phyloP scores from a whole-genome alignment of 1,284 basidiomycete species.

The Rhodotorula sp. region DNA sequence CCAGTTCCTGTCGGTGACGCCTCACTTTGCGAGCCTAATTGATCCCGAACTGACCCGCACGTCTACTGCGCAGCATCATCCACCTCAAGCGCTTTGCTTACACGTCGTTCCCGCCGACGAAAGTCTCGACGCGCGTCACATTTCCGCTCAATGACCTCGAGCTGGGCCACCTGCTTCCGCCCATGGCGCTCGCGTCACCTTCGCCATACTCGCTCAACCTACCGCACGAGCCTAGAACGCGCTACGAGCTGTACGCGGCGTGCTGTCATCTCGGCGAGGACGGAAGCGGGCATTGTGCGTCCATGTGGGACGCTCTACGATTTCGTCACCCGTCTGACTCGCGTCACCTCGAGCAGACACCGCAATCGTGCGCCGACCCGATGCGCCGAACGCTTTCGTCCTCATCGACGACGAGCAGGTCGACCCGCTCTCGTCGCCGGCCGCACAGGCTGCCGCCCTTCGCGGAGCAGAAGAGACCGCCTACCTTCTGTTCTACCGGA shows the following conservation, averaged over 20 bases:
- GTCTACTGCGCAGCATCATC: slow-evolving; percentile 67
- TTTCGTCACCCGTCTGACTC: neutral
- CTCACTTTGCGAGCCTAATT: slow-evolving; percentile 45
- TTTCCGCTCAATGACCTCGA: slow-evolving; percentile 82
- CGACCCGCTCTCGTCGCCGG: slow-evolving; percentile 1
- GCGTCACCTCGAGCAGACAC: slow-evolving; percentile 29
- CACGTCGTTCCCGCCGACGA: slow-evolving; percentile 72
- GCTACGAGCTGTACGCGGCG: slow-evolving; percentile 53
- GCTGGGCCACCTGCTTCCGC: slow-evolving; percentile 86
- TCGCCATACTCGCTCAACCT: slow-evolving; percentile 5
- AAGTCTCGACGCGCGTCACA: slow-evolving; percentile 55
- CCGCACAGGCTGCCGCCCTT: neutral
- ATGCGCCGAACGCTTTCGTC: neutral
- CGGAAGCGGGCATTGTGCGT: slow-evolving; percentile 88
- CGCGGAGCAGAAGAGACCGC: neutral
- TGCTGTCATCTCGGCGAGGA: slow-evolving; percentile 65
- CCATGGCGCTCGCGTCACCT: slow-evolving; percentile 41
- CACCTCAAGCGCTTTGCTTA: slow-evolving; percentile 93
- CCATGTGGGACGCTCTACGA: no score
- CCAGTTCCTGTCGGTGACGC: slow-evolving; percentile 8
- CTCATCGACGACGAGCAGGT: slow-evolving; percentile 40
- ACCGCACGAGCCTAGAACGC: slow-evolving; percentile 34
- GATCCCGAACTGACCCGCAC: neutral
- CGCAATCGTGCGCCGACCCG: slow-evolving; percentile 29
- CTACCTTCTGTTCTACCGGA: slow-evolving; percentile 25